Conservation (phyloP, 331 rosid species). For the Pyrus hybrid region DNA sequence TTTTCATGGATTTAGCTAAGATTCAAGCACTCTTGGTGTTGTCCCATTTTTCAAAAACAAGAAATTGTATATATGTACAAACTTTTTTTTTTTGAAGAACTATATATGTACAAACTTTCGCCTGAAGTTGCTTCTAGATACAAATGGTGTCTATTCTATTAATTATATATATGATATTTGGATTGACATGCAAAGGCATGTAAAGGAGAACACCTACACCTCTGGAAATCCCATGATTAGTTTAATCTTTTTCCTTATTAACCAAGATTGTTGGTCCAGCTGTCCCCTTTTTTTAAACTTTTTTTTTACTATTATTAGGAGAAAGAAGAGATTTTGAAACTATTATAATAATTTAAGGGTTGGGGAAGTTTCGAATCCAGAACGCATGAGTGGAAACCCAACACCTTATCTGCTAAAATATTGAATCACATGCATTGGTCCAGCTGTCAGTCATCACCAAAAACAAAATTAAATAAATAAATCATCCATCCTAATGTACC, state of each 20-base stretch:
- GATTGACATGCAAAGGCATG: background rate
- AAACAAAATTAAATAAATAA: background rate
- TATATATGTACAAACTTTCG: background rate
- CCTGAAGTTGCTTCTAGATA: background rate
- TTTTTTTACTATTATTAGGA: too few relatives aligned
- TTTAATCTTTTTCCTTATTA: background rate
- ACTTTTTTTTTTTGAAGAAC: background rate
- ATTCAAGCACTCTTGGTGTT: background rate
- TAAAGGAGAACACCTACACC: background rate
- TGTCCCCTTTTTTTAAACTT: too few relatives aligned
- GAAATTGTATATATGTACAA: background rate
- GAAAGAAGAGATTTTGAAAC: too few relatives aligned
- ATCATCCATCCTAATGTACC: background rate
- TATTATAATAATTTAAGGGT: too few relatives aligned
- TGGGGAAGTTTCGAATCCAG: too few relatives aligned
- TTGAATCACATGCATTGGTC: too few relatives aligned
- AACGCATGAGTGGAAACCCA: too few relatives aligned
- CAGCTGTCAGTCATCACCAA: background rate
- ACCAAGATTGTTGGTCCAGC: background rate
- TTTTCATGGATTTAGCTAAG: background rate
- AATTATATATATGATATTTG: background rate
- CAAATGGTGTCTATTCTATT: background rate
- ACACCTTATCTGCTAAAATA: accelerated
- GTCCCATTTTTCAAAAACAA: background rate
- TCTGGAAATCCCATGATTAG: background rate